Base-by-base conservation (phyloP, 2,329 filamentous ascomycete species). In the Emericellopsis atlantica region DNA sequence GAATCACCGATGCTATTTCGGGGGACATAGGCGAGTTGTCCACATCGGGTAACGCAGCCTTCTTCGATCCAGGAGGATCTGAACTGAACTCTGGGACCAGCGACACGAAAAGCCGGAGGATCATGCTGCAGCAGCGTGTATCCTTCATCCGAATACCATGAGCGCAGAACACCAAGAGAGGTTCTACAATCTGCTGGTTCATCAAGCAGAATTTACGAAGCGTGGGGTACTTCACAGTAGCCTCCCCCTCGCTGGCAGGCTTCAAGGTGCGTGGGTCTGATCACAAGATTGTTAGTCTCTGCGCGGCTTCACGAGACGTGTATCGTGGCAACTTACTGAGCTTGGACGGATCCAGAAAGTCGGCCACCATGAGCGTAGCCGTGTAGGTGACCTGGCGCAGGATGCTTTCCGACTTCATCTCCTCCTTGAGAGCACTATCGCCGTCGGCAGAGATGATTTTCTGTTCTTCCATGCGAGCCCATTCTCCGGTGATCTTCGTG, bases 341-440 rank as follows among this genome's bases (percentile, higher is more conserved):
- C 63, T 76, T 67, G 38, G 72, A 70, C 12, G 88, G 84, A 56
- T 94, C 89, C 18, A 98, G 69, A 51, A 96, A 79, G 49, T 87
- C 84, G 7, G 87, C 86, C 46, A 95, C 83, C 72, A 96, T 87
- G 51, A 92, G 81, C 24, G 95, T 87, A 1, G 89, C 86, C 4
- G 87, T 87, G 59, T 93, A 92, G 0, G 90, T 95, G 39, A 96
- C 72, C 57, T 95, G 88, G 16, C 92, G 79, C 36, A 98, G 66
- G 24, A 98, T 93, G 54, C 90, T 96, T 59, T 98, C 92, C 6
- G 86, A 81, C 61, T 95, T 95, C 92, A 98, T 98, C 64, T 98
- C 92, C 49, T 95, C 88, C 1, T 84, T 85, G 40, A 98, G 65
- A 44, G 54, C 60, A n/a, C 85, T 84, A 42, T 89, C 86, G 16